These are phyloP conservation scores for Cephalotrichum gorgonifer DNA, from an alignment of 2,329 filamentous ascomycete species.

Conservation along the genomic window DNA sequence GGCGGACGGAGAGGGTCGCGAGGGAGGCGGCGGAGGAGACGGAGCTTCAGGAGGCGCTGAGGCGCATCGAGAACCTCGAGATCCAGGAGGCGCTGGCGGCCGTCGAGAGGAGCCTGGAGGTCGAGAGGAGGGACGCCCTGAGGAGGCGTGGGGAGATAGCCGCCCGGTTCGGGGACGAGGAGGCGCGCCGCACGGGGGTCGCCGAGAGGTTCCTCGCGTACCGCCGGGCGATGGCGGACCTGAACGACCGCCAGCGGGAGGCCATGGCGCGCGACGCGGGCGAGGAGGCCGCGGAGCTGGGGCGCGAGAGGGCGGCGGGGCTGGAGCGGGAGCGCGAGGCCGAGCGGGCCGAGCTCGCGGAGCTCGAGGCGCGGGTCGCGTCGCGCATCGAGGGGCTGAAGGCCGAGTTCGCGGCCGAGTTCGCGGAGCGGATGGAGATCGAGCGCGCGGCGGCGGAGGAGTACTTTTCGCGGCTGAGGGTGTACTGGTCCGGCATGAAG, in stretches of 20 bases:
- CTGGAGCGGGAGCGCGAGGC: conserved; percentile 20
- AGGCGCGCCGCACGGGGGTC: conserved; percentile 22
- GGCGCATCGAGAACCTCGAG: conserved; percentile 36
- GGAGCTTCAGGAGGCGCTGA: conserved; percentile 23
- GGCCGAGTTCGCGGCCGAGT: conserved; percentile 26
- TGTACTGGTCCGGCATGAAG: background rate
- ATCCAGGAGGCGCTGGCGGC: conserved; percentile 30
- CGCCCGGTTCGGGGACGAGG: conserved; percentile 15
- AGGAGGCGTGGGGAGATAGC: conserved; percentile 29
- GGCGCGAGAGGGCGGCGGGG: conserved; percentile 11
- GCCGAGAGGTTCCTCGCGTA: conserved; percentile 27
- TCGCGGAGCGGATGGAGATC: conserved; percentile 24
- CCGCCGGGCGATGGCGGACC: conserved; percentile 20
- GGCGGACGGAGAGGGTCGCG: conserved; percentile 21
- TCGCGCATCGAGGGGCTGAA: conserved; percentile 22
- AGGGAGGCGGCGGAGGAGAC: conserved; percentile 22
- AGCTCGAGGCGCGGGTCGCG: conserved; percentile 14
- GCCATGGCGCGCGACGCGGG: conserved; percentile 26
- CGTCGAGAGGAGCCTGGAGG: conserved; percentile 26
- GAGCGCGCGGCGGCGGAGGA: conserved; percentile 32
- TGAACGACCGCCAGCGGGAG: conserved; percentile 32
- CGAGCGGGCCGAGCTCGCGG: conserved; percentile 21
- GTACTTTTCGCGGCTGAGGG: conserved; percentile 27
- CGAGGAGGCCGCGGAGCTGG: conserved; percentile 18
- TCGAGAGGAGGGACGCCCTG: conserved; percentile 26